Percentiles rank a stretch among this genome's conserved stretches.
Evolutionary conservation across 495 filamentous ascomycete species (phyloP).

Genomic region (Endocarpon pusillum): DNA sequence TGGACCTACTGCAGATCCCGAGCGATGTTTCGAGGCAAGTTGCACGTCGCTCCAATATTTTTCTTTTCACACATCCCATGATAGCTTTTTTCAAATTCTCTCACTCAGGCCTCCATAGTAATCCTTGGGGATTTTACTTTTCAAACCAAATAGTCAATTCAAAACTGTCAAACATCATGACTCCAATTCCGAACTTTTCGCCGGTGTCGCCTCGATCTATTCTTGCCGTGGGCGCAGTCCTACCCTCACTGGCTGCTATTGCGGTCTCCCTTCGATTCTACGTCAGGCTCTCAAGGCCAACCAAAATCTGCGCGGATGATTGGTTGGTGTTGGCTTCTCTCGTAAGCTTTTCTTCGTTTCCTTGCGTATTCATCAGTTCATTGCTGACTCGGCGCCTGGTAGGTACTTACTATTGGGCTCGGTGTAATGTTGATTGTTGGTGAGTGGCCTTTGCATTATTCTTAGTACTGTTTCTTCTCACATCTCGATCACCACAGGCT

Average conservation of each 20-base stretch:
- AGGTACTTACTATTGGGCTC: slow-evolving; percentile 3
- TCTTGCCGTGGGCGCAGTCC: slow-evolving; percentile 3
- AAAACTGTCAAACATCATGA: too few species aligned
- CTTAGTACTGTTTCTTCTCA: not conserved
- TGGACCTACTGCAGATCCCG: too few species aligned
- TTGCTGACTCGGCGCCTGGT: not conserved
- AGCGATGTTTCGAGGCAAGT: too few species aligned
- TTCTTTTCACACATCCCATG: too few species aligned
- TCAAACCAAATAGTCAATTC: too few species aligned
- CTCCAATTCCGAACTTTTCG: too few species aligned
- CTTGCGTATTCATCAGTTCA: not conserved
- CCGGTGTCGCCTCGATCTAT: too few species aligned
- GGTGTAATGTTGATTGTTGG: slow-evolving; percentile 3
- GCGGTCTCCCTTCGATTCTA: slow-evolving; percentile 5
- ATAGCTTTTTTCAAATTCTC: too few species aligned
- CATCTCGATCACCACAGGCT: not conserved
- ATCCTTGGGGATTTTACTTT: too few species aligned
- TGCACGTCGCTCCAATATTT: too few species aligned
- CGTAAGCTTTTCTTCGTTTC: too few species aligned
- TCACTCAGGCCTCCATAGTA: too few species aligned
- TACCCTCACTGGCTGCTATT: slow-evolving; percentile 2
- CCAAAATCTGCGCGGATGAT: slow-evolving; percentile 2
- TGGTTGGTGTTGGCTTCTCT: slow-evolving; percentile 3
- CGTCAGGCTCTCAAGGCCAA: not conserved
- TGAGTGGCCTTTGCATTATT: not conserved